Percentiles rank a stretch among this genome's conserved stretches.
Conservation (phyloP, 352 stramenopile genomes). For the Globisporangium perplexum region DNA sequence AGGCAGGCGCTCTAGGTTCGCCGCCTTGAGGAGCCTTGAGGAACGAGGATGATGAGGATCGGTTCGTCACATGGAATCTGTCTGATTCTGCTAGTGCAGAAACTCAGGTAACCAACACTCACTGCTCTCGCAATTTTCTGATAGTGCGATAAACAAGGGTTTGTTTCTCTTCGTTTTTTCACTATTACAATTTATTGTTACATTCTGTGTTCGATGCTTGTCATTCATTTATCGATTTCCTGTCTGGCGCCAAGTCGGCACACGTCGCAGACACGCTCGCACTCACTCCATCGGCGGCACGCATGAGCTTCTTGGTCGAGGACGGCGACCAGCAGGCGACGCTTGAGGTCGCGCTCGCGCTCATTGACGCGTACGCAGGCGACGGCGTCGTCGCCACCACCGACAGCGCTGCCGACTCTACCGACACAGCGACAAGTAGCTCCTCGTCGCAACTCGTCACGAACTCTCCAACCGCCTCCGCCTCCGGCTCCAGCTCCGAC, state of each 20-base stretch:
- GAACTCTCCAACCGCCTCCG: background rate
- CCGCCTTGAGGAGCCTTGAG: too few relatives aligned
- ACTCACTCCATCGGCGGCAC: background rate
- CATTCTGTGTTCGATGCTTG: too few relatives aligned
- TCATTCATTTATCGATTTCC: too few relatives aligned
- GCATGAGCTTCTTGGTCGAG: constrained; percentile 15
- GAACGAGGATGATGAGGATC: too few relatives aligned
- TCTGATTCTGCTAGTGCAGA: background rate
- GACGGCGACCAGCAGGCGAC: constrained; percentile 16
- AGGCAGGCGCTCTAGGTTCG: too few relatives aligned
- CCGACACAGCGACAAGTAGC: constrained; percentile 4
- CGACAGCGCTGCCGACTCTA: background rate
- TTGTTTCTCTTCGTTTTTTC: too few relatives aligned
- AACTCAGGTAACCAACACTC: background rate
- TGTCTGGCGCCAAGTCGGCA: background rate
- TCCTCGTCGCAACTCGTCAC: background rate
- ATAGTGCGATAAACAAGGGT: too few relatives aligned
- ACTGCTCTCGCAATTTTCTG: background rate
- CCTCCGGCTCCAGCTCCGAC: background rate
- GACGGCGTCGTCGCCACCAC: constrained; percentile 1
- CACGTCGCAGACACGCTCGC: too few relatives aligned
- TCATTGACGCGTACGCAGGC: constrained; percentile 14
- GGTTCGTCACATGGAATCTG: too few relatives aligned
- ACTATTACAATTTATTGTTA: too few relatives aligned
- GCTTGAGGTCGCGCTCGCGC: constrained; percentile 15